These are phyloP conservation scores for Schwanniomyces pseudopolymorphus DNA, from an alignment of 805 yeast species.

Conservation along the genomic window DNA sequence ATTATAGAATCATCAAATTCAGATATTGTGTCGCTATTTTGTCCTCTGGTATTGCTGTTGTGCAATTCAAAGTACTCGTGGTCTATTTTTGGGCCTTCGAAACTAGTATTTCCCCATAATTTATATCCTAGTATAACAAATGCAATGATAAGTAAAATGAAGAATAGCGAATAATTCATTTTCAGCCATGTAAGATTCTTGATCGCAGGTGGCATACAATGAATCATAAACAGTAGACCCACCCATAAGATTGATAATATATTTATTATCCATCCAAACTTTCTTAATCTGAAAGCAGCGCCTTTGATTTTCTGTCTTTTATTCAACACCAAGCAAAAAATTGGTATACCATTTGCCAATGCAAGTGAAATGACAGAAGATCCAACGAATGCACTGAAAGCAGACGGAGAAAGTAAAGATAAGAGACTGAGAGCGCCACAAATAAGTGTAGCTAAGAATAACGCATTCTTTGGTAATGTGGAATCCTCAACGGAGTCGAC, in stretches of 20 bases:
- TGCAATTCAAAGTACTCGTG: slow-evolving; percentile 41
- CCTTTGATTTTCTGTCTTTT: slow-evolving; percentile 63
- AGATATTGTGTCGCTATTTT: slow-evolving; percentile 3
- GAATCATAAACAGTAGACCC: slow-evolving; percentile 52
- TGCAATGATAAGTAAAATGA: slow-evolving; percentile 47
- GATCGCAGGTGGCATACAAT: slow-evolving; percentile 72
- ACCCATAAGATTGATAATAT: slow-evolving; percentile 61
- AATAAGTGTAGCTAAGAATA: slow-evolving; percentile 61
- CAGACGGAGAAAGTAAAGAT: slow-evolving; percentile 68
- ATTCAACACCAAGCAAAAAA: slow-evolving; percentile 58
- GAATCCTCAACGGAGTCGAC: slow-evolving; percentile 58
- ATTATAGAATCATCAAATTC: not conserved
- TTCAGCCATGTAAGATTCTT: slow-evolving; percentile 32
- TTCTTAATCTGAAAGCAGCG: slow-evolving; percentile 62
- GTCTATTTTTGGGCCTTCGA: slow-evolving; percentile 63
- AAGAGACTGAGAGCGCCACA: slow-evolving; percentile 61
- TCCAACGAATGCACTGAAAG: slow-evolving; percentile 82
- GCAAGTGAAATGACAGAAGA: slow-evolving; percentile 76
- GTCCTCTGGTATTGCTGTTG: slow-evolving; percentile 16
- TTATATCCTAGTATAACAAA: slow-evolving; percentile 53
- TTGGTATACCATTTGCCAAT: slow-evolving; percentile 76
- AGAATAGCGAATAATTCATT: slow-evolving; percentile 69
- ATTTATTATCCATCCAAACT: slow-evolving; percentile 65
- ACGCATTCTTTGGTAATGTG: slow-evolving; percentile 68
- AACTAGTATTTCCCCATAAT: slow-evolving; percentile 60